Base-by-base conservation (phyloP, 2,329 filamentous ascomycete species). In the Fusarium anthophilum region DNA sequence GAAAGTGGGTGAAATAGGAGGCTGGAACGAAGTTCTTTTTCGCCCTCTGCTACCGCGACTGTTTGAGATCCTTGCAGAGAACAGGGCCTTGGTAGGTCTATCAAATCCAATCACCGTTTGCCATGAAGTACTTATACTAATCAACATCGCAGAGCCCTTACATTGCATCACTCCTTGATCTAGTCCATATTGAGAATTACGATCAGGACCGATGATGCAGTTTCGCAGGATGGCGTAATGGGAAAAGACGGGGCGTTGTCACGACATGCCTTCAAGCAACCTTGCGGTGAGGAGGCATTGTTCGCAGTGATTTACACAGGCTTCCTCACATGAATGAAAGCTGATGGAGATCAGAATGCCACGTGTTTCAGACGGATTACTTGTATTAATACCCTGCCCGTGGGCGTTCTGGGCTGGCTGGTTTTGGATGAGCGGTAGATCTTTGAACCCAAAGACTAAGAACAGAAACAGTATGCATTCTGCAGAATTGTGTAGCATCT, bases 61-160 rank as follows among this genome's bases (percentile, higher is more conserved):
- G 26, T 93, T 90, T 78, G 92, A 92, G 80, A 88, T 94, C 48
- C 87, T 93, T 83, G 89, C 91, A 38, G 90, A 94, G 80, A 94
- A 94, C 74, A 86, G 85, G 80, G 85, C 87, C 63, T 80, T 92
- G 83, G 89, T 90, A 83, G 76, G 87, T 83, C 35, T 28, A 37
- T 32, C 26, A 26, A 26, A 22, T 38, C 14, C 18, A 15, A 10
- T 55, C 12, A 30, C 11, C 22, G 47, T 64, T 43, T 37, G 22
- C 48, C 35, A 39, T 47, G n/a, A 55, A 18, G 22, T 47, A 24
- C 48, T 48, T 39, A 45, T 53, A 63, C 76, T 78, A 62, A 77
- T 67, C 51, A 59, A 48, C 51, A 66, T 64, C 44, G 53, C 72
- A 85, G 83, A 81, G 82, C 63, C 82, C 82, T 14, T 83, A 85